These are phyloP conservation scores for Mycosphaerella arachidis DNA, from an alignment of 2,329 filamentous ascomycete species.

Conservation along the genomic window DNA sequence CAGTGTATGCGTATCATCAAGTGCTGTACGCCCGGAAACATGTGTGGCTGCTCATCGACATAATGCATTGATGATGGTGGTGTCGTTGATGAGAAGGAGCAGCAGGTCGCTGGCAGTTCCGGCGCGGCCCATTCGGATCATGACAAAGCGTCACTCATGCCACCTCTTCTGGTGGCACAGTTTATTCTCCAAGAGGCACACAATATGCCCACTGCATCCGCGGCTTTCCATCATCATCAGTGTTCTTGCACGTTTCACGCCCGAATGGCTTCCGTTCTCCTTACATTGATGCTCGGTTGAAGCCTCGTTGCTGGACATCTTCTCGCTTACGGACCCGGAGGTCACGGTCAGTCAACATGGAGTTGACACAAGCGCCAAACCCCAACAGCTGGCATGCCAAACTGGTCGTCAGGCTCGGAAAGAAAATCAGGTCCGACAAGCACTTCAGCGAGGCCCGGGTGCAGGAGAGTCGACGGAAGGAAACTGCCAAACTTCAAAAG, in stretches of 20 bases:
- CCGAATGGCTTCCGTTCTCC: neutral
- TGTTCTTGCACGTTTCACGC: neutral
- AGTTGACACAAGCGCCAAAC: conserved; percentile 24
- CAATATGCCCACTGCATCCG: neutral
- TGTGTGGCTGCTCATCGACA: neutral
- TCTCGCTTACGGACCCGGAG: neutral
- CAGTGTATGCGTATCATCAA: too few species aligned
- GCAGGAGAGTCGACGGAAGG: conserved; percentile 24
- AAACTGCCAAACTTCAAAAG: conserved; percentile 19
- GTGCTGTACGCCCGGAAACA: too few species aligned
- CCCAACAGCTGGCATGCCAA: conserved; percentile 27
- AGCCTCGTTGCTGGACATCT: neutral
- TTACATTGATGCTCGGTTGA: neutral
- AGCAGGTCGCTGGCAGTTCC: neutral
- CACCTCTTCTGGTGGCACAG: neutral
- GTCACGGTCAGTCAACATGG: conserved; percentile 18
- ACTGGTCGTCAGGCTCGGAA: conserved; percentile 26
- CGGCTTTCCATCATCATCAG: neutral
- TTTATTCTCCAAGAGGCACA: neutral
- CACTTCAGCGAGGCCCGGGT: conserved; percentile 26
- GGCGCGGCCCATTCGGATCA: neutral
- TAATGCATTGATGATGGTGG: neutral
- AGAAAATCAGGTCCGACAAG: conserved; percentile 29
- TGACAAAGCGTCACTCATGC: neutral
- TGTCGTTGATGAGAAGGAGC: neutral